Conservation (phyloP, 495 filamentous ascomycete genomes). For the Xylaria bambusicola region DNA sequence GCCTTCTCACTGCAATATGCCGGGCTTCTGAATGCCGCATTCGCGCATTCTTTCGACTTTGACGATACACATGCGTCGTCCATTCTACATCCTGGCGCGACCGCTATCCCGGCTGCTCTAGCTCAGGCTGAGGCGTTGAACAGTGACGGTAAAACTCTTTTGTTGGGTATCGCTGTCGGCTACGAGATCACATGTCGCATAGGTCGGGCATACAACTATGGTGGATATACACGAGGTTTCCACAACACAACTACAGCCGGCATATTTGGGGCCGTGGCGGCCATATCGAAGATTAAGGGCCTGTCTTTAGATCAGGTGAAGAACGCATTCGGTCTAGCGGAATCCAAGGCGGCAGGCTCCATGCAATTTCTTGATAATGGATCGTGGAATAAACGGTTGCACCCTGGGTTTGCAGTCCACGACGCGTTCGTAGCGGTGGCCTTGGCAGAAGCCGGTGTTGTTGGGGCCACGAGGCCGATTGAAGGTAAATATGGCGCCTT, state of each 20-base stretch:
- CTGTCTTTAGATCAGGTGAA: slow-evolving; percentile 10
- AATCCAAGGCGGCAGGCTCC: slow-evolving; percentile 20
- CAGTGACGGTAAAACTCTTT: slow-evolving; percentile 7
- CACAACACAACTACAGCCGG: slow-evolving; percentile 18
- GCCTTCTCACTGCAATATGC: slow-evolving; percentile 19
- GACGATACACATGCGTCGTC: slow-evolving; percentile 22
- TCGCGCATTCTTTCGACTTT: slow-evolving; percentile 22
- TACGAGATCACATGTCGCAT: slow-evolving; percentile 21
- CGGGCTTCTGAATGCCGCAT: slow-evolving; percentile 14
- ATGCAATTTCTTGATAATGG: slow-evolving; percentile 26
- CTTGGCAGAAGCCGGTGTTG: slow-evolving; percentile 19
- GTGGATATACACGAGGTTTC: slow-evolving; percentile 13
- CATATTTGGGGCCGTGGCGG: slow-evolving; percentile 15
- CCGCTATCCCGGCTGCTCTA: slow-evolving; percentile 16
- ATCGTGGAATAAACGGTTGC: slow-evolving; percentile 23
- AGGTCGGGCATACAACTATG: slow-evolving; percentile 11
- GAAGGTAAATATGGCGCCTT: slow-evolving; percentile 20
- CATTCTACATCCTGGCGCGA: slow-evolving; percentile 17
- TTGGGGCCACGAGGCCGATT: slow-evolving; percentile 16
- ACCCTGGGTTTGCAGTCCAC: slow-evolving; percentile 21
- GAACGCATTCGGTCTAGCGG: slow-evolving; percentile 18
- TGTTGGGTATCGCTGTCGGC: slow-evolving; percentile 19
- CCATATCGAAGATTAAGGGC: slow-evolving; percentile 10
- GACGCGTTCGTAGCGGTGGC: slow-evolving; percentile 21
- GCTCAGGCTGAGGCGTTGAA: slow-evolving; percentile 15